Evolutionary conservation across 2,329 filamentous ascomycete species (phyloP).

Genomic region (Fusarium sarcochroum): DNA sequence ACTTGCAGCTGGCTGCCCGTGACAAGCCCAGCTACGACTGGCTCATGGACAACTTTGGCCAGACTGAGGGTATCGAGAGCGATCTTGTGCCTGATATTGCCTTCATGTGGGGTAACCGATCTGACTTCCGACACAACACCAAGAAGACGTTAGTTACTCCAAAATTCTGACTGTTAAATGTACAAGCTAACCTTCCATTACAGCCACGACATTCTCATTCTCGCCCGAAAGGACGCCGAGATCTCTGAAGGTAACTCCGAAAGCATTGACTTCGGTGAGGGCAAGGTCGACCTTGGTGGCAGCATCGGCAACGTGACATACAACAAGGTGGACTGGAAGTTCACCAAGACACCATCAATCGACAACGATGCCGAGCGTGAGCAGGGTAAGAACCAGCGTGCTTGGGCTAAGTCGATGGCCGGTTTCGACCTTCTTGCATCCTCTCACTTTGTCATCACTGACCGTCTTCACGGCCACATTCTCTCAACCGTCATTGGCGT

Average conservation of each 20-base stretch:
- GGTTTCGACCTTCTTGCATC: conserved; percentile 47
- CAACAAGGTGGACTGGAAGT: conserved; percentile 49
- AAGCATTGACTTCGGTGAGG: conserved; percentile 43
- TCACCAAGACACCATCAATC: conserved; percentile 45
- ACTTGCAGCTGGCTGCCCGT: conserved; percentile 46
- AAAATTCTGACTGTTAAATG: not conserved
- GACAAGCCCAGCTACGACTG: conserved; percentile 48
- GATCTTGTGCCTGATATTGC: conserved; percentile 48
- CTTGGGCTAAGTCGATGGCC: conserved; percentile 47
- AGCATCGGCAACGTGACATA: conserved; percentile 46
- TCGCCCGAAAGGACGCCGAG: conserved; percentile 46
- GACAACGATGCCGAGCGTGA: conserved; percentile 36
- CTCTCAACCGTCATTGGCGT: conserved; percentile 47
- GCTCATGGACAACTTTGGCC: conserved; percentile 43
- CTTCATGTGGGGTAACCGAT: conserved; percentile 49
- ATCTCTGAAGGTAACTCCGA: conserved; percentile 43
- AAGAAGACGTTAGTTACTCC: conserved; percentile 45
- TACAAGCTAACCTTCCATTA: conserved; percentile 18
- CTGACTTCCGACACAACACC: conserved; percentile 46
- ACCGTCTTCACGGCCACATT: conserved; percentile 48
- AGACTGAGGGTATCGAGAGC: conserved; percentile 39
- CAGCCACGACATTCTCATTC: conserved; percentile 47
- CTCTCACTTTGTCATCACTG: conserved; percentile 47
- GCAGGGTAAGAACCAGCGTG: conserved; percentile 46
- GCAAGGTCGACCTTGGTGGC: conserved; percentile 41